These are phyloP conservation scores for Pulveroboletus sp. DNA, from an alignment of 768 basidiomycete species.

Conservation along the genomic window DNA sequence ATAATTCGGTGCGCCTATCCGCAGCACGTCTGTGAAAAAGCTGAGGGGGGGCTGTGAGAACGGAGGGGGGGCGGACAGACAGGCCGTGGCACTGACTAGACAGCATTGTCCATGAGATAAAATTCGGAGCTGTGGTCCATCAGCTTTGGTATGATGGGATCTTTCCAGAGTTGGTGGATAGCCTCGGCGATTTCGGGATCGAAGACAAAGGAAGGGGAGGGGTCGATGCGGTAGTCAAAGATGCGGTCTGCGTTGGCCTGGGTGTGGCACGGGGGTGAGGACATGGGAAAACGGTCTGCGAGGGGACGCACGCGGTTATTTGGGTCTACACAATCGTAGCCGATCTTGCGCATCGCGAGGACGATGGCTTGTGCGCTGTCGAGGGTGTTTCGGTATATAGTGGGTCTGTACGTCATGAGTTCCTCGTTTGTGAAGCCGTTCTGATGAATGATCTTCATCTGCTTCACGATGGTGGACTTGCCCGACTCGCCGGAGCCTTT, in stretches of 20 bases:
- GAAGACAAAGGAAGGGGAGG: slow-evolving; percentile 43
- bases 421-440: slow-evolving; percentile 81
- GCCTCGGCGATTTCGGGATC: slow-evolving; percentile 65
- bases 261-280: slow-evolving; percentile 18
- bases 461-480: slow-evolving; percentile 94
- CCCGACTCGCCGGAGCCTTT: slow-evolving; percentile 92
- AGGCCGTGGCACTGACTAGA: slow-evolving; percentile 68
- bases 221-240: slow-evolving; percentile 49
- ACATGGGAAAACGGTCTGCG: background rate
- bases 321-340: slow-evolving; percentile 67
- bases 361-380: slow-evolving; percentile 87
- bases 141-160: slow-evolving; percentile 51
- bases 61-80: background rate
- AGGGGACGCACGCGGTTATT: slow-evolving; percentile 47
- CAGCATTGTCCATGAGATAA: slow-evolving; percentile 93
- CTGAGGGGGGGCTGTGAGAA: slow-evolving; percentile 34
- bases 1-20: slow-evolving; percentile 80
- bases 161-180: slow-evolving; percentile 66
- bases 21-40: slow-evolving; percentile 82
- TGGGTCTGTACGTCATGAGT: slow-evolving; percentile 68
- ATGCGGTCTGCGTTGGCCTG: slow-evolving; percentile 55
- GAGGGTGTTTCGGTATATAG: slow-evolving; percentile 82
- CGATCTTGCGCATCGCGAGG: slow-evolving; percentile 81
- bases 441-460: slow-evolving; percentile 99
- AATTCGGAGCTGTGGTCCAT: slow-evolving; percentile 70